phyloP scores from a whole-genome alignment of 2,329 filamentous ascomycete species.

The Hyphodiscus sp. region DNA sequence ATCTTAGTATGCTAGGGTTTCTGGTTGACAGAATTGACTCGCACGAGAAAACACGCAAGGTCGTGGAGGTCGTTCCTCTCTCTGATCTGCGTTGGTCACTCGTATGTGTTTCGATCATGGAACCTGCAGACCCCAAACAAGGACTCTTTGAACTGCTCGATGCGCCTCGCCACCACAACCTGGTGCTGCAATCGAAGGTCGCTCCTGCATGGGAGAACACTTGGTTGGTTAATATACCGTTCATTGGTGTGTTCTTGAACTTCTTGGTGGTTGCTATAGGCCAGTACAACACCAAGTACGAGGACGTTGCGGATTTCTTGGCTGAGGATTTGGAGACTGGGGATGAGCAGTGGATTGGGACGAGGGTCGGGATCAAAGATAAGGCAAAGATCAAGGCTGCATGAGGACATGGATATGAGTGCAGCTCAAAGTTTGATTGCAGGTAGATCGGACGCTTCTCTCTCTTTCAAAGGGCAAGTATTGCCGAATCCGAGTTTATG shows the following conservation, averaged over 20 bases:
- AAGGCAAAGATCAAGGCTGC: neutral
- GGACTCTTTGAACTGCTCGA: constrained; percentile 28
- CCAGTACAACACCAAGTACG: constrained; percentile 32
- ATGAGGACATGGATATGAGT: neutral
- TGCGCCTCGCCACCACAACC: constrained; percentile 21
- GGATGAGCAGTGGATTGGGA: constrained; percentile 29
- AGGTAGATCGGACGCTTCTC: too few relatives aligned
- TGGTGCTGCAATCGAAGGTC: constrained; percentile 8
- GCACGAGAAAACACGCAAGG: constrained; percentile 11
- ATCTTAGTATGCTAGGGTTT: constrained; percentile 5
- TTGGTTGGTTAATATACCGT: constrained; percentile 13
- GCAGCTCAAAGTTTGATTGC: neutral
- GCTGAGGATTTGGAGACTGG: constrained; percentile 32
- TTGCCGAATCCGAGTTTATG: too few relatives aligned
- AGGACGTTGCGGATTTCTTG: constrained; percentile 38
- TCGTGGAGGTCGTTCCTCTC: constrained; percentile 10
- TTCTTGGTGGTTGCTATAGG: constrained; percentile 27
- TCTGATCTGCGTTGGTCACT: constrained; percentile 33
- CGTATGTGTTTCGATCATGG: constrained; percentile 33
- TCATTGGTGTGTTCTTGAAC: constrained; percentile 27
- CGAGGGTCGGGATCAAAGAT: constrained; percentile 31
- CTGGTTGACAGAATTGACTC: too few relatives aligned
- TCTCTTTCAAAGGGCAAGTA: too few relatives aligned
- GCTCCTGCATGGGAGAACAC: constrained; percentile 8
- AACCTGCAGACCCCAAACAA: constrained; percentile 30